Evolutionary conservation across 306 rosid species (phyloP).

Genomic region (Comarum palustre): DNA sequence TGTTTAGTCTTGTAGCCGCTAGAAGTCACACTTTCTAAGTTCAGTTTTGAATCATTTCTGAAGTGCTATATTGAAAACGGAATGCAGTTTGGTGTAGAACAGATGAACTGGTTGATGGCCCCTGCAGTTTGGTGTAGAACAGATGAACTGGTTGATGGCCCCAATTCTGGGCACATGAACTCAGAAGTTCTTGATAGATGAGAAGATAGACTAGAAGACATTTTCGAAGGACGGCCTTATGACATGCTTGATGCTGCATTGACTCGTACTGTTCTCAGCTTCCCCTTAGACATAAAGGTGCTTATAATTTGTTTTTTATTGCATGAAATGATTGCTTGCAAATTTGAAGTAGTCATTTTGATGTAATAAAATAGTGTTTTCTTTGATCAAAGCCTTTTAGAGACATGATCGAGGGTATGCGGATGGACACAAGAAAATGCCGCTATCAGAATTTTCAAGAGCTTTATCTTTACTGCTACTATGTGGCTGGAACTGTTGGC

Average conservation of each 20-base stretch:
- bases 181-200: conserved; percentile 79
- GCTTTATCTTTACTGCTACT: conserved; percentile 81
- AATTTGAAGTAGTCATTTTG: neutral
- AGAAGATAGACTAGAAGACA: conserved; percentile 71
- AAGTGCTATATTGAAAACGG: neutral
- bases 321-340: neutral
- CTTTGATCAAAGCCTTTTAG: conserved; percentile 51
- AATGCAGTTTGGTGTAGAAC: conserved; percentile 87
- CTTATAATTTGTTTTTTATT: neutral
- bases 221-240: conserved; percentile 71
- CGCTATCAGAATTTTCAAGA: conserved; percentile 64
- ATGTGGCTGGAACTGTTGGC: conserved; percentile 92
- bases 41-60: neutral
- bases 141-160: conserved; percentile 84
- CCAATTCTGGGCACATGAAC: conserved; percentile 65
- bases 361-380: neutral
- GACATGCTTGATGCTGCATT: conserved; percentile 78
- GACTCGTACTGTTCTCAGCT: conserved; percentile 54
- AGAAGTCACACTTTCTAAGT: neutral
- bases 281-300: conserved; percentile 79
- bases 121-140: conserved; percentile 92
- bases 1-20: neutral
- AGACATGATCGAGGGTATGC: conserved; percentile 91
- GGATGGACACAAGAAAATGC: conserved; percentile 72
- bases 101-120: conserved; percentile 84